These are phyloP conservation scores for Hypoxylon sp. DNA, from an alignment of 2,329 filamentous ascomycete species.

Conservation along the genomic window DNA sequence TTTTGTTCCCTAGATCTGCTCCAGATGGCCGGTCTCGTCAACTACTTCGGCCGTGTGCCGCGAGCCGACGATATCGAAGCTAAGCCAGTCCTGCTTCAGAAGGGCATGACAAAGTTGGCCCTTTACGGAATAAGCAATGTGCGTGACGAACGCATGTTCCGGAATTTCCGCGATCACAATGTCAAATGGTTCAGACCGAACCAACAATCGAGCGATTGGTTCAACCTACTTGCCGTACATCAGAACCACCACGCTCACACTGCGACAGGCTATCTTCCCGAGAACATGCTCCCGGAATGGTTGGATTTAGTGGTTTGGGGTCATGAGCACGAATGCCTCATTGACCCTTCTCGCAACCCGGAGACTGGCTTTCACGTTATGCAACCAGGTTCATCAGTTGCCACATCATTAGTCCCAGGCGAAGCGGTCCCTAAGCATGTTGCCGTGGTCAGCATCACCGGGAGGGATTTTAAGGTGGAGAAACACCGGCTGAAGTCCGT, in stretches of 20 bases:
- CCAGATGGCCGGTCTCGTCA: conserved; percentile 90
- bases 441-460: conserved; percentile 85
- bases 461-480: conserved; percentile 84
- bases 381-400: conserved; percentile 96
- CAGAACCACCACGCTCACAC: conserved; percentile 96
- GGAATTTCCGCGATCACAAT: conserved; percentile 92
- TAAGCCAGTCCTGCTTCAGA: conserved; percentile 93
- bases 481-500: conserved; percentile 89
- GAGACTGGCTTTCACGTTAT: conserved; percentile 96
- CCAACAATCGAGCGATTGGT: conserved; percentile 89
- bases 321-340: conserved; percentile 96
- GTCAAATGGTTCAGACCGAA: conserved; percentile 93
- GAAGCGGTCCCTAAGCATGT: conserved; percentile 95
- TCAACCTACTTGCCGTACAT: conserved; percentile 94
- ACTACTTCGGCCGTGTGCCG: conserved; percentile 94
- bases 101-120: conserved; percentile 91
- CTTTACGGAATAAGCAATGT: conserved; percentile 97
- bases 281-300: conserved; percentile 92
- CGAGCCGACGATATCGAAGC: conserved; percentile 94
- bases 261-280: conserved; percentile 92
- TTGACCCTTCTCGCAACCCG: conserved; percentile 85
- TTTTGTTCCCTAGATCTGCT: conserved; percentile 91
- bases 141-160: conserved; percentile 92
- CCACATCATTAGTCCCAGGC: conserved; percentile 90
- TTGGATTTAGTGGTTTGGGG: conserved; percentile 95